Evolutionary conservation across 2,329 filamentous ascomycete genomes (phyloP).

Genomic region (Arachnopeziza araneosa): DNA sequence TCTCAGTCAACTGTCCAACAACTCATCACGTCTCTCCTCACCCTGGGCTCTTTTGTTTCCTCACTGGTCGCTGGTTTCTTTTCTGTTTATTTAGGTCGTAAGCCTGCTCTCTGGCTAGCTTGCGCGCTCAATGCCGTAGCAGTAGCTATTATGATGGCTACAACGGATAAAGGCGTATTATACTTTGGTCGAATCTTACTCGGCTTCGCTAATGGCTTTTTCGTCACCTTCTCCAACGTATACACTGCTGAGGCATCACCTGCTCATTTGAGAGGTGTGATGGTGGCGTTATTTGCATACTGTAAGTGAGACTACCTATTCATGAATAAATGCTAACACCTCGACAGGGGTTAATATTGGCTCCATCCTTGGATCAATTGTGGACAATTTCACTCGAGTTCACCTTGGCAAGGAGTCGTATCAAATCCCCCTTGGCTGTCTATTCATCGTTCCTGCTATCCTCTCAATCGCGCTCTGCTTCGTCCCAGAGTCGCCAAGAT

Average conservation of each 20-base stretch:
- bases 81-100: conserved; percentile 33
- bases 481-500: conserved; percentile 65
- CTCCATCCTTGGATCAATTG: conserved; percentile 24
- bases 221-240: conserved; percentile 44
- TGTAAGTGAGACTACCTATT: conserved; percentile 23
- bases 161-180: conserved; percentile 35
- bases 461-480: conserved; percentile 42
- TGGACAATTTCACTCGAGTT: conserved; percentile 11
- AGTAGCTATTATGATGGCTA: conserved; percentile 39
- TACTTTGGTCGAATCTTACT: conserved; percentile 43
- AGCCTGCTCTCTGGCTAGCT: conserved; percentile 37
- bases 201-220: conserved; percentile 40
- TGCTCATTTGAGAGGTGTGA: conserved; percentile 41
- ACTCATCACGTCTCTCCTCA: conserved; percentile 44
- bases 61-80: conserved; percentile 38
- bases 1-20: conserved; percentile 32
- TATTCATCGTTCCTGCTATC: conserved; percentile 30
- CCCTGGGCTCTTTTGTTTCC: conserved; percentile 41
- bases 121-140: conserved; percentile 41
- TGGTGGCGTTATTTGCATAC: conserved; percentile 42
- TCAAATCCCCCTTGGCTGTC: conserved; percentile 30
- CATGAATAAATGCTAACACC: not conserved
- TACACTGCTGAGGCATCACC: conserved; percentile 43
- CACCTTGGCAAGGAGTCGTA: conserved; percentile 18
- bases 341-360: conserved; percentile 38